A percentile compares a stretch with the other conserved stretches of the same genome.
Evolutionary conservation across 2,329 filamentous ascomycete genomes (phyloP).

Genomic region (Pseudogymnoascus sp.): DNA sequence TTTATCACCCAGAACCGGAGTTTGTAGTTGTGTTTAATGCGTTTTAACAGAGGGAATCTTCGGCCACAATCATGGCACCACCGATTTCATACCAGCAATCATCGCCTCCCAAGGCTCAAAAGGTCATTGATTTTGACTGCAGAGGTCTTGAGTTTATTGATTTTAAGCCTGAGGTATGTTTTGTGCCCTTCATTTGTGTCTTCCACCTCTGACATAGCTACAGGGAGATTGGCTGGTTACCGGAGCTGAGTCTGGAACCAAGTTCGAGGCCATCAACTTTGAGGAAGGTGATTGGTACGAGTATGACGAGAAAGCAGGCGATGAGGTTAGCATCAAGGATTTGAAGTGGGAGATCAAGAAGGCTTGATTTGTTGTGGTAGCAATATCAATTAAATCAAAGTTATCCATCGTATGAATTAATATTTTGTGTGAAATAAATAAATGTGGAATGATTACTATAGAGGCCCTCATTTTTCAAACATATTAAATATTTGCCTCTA

Average conservation of each 20-base stretch:
- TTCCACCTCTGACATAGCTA: neutral
- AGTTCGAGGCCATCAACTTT: conserved; percentile 76
- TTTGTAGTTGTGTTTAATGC: conserved; percentile 9
- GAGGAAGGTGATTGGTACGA: conserved; percentile 94
- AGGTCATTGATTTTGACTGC: conserved; percentile 87
- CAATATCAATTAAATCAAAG: neutral
- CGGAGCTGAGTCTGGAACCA: conserved; percentile 70
- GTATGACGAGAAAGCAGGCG: conserved; percentile 87
- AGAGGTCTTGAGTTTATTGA: conserved; percentile 86
- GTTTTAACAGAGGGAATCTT: conserved; percentile 62
- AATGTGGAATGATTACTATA: neutral
- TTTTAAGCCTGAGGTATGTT: conserved; percentile 76
- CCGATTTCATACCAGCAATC: conserved; percentile 64
- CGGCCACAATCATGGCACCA: conserved; percentile 70
- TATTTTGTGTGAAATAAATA: neutral
- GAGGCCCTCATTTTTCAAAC: no score
- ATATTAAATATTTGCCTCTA: neutral
- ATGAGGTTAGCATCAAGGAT: conserved; percentile 89
- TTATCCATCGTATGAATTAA: neutral
- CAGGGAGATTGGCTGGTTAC: conserved; percentile 87
- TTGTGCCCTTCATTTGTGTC: neutral
- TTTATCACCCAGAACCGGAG: neutral
- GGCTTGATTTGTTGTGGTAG: conserved; percentile 18
- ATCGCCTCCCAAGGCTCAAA: conserved; percentile 66
- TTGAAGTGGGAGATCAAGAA: conserved; percentile 70